Conservation (phyloP, 2,329 filamentous ascomycete species). For the Pseudogymnoascus sp. region DNA sequence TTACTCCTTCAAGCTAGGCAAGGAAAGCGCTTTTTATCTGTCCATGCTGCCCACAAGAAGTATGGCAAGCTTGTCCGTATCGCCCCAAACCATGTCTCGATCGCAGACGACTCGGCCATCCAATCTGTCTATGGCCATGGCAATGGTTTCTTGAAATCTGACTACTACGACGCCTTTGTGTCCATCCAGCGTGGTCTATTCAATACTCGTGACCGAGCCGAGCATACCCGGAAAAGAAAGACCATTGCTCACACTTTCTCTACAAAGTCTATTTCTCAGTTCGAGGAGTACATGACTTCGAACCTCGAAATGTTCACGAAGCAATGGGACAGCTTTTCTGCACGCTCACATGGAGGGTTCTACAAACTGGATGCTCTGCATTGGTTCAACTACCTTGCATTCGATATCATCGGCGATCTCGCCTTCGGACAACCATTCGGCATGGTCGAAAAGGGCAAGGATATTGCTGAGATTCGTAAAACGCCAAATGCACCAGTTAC, state of each 20-base stretch:
- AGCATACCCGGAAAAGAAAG: slow-evolving; percentile 86
- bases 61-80: slow-evolving; percentile 67
- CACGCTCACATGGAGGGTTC: slow-evolving; percentile 35
- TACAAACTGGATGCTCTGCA: slow-evolving; percentile 65
- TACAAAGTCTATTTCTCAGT: slow-evolving; percentile 70
- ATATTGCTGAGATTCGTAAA: slow-evolving; percentile 65
- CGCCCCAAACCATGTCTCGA: slow-evolving; percentile 70
- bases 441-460: slow-evolving; percentile 70
- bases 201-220: slow-evolving; percentile 74
- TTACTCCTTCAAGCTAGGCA: slow-evolving; percentile 58
- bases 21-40: slow-evolving; percentile 54
- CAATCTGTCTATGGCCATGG: slow-evolving; percentile 66
- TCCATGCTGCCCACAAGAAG: slow-evolving; percentile 57
- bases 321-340: slow-evolving; percentile 61
- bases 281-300: slow-evolving; percentile 79
- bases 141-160: slow-evolving; percentile 62
- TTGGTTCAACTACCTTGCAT: slow-evolving; percentile 67
- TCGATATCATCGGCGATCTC: slow-evolving; percentile 46
- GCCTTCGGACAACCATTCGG: slow-evolving; percentile 74
- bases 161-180: slow-evolving; percentile 89
- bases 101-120: slow-evolving; percentile 69
- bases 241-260: slow-evolving; percentile 82
- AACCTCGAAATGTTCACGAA: slow-evolving; percentile 68
- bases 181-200: slow-evolving; percentile 80
- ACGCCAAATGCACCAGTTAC: slow-evolving; percentile 53